Evolutionary conservation across 805 yeast species (phyloP), one percentile per base, ranked within the genome.

Genomic region (Danielia oregonensis): DNA sequence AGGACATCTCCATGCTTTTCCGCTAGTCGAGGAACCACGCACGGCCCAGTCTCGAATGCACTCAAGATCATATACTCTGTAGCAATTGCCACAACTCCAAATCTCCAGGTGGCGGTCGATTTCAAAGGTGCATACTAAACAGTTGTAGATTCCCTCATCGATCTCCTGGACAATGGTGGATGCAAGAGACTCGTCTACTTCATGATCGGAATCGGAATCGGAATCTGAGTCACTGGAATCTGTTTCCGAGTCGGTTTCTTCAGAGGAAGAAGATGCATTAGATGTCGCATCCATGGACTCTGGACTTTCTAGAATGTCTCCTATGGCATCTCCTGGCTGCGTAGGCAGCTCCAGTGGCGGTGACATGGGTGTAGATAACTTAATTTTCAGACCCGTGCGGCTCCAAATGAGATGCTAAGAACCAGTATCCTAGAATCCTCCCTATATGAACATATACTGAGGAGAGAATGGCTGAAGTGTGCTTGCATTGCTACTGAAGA

Each of bases 311-410:
- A 91, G 97, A 44, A 93, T 76, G 68, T 93, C 98, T 23, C 91
- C 97, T 61, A 93, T 93, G 25, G 95, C 98, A 60, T 93, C 97
- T 15, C 96, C 98, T n/a, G n/a, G n/a, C n/a, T n/a, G n/a, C n/a
- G n/a, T n/a, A n/a, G n/a, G n/a, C n/a, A n/a, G n/a, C n/a, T n/a
- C n/a, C n/a, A n/a, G n/a, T n/a, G n/a, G n/a, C n/a, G n/a, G n/a
- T n/a, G n/a, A n/a, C n/a, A n/a, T n/a, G n/a, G n/a, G n/a, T n/a
- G n/a, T n/a, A n/a, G n/a, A n/a, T n/a, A n/a, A n/a, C n/a, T n/a
- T n/a, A n/a, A n/a, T n/a, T n/a, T n/a, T n/a, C n/a, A n/a, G n/a
- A n/a, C n/a, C n/a, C n/a, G n/a, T n/a, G n/a, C n/a, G n/a, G n/a
- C n/a, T n/a, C n/a, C n/a, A n/a, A n/a, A n/a, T n/a, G n/a, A n/a